Evolutionary conservation across 139 green algal genomes (phyloP), one percentile per base, ranked within the genome.

Genomic region (Closterium sp.): DNA sequence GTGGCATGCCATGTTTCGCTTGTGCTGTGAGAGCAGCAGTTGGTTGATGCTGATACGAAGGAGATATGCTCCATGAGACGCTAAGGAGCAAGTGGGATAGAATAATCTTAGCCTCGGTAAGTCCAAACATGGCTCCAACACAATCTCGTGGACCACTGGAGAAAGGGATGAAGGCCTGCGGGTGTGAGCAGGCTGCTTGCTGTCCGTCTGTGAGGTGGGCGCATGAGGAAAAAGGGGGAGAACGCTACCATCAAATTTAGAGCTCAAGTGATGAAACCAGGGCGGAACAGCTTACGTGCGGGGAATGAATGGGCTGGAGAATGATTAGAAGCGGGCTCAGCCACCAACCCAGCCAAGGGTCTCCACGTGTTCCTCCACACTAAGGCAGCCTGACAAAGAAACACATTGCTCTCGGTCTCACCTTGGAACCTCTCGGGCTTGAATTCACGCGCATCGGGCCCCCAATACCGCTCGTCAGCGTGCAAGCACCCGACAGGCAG

Each of bases 61-160:
- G 62, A 5, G 62, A 79, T 22, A 79, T 79, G 4, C 62, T 79
- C 62, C 62, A 79, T 22, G 62, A 22, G 62, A 27, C 62, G 2
- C 11, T 24, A 79, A 79, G 62, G 17, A 79, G 62, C 17, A 79
- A 79, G 62, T 79, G 62, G 17, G 62, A 79, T 5, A 99, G 94
- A 0, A 96, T 95, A 24, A 97, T 95, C 4, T 98, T 86, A 7
- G 95, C 93, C 96, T 99, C 98, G 91, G 98, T 98, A 88, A 99
- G 94, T 21, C 98, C 98, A 96, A 99, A 99, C 94, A 99, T 97
- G 94, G 91, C 86, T 29, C 91, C 91, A 29, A 93, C 91, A 86
- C 98, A 99, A 94, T 99, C 98, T 31, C 97, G 95, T 17, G 97
- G 97, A 2, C 97, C 97, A 70, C 95, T 96, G 91, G 93, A 97